Conservation (phyloP, 148 eudicot genomes). For the Rhododendron simsii region DNA sequence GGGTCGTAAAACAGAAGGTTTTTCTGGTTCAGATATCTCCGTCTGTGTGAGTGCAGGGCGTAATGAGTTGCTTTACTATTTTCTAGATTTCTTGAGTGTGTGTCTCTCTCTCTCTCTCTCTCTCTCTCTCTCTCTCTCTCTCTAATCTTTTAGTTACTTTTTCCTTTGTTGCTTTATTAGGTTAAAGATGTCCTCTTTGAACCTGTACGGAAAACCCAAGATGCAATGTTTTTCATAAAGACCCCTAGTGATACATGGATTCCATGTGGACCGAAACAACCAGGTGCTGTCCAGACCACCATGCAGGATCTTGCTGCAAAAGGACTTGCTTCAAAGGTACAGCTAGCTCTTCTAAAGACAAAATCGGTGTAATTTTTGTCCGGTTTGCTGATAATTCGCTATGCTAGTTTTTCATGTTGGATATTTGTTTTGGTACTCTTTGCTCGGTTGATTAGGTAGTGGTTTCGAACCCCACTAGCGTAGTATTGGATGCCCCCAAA, state of each 20-base stretch:
- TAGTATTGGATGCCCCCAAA: background rate
- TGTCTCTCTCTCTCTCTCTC: background rate
- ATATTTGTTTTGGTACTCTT: background rate
- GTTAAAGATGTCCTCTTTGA: constrained; percentile 95
- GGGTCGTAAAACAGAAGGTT: constrained; percentile 86
- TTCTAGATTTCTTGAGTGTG: background rate
- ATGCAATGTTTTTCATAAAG: constrained; percentile 80
- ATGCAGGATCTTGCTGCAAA: constrained; percentile 92
- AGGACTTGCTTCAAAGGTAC: constrained; percentile 92
- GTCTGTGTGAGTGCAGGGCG: constrained; percentile 76
- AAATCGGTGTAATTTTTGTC: background rate
- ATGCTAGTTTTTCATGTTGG: background rate
- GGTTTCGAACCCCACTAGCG: background rate
- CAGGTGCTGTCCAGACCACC: constrained; percentile 84
- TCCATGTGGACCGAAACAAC: constrained; percentile 90
- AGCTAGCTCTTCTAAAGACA: background rate
- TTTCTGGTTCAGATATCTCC: constrained; percentile 93
- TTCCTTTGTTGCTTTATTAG: constrained; percentile 26
- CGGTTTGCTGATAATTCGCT: background rate
- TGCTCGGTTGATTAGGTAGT: background rate
- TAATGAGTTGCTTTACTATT: background rate
- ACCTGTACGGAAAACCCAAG: constrained; percentile 99
- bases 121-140: background rate
- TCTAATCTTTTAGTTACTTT: background rate
- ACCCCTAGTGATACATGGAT: constrained; percentile 60